phyloP scores from a whole-genome alignment of 768 basidiomycete species.

The Krasilnikovozyma curviuscula region DNA sequence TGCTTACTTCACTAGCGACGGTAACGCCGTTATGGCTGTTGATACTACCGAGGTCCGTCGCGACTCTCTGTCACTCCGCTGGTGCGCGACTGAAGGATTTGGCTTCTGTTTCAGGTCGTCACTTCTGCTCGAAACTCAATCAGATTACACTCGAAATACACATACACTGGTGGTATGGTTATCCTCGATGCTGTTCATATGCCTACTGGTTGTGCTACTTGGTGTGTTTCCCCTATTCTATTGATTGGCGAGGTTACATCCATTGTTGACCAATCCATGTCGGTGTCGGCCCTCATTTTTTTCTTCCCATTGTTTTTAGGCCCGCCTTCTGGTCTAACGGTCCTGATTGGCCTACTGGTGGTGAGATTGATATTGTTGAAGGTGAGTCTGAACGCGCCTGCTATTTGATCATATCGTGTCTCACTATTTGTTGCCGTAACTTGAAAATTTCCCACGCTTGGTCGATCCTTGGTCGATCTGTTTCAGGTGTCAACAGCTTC shows the following conservation, averaged over 20 bases:
- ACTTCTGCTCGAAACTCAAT: slow-evolving; percentile 51
- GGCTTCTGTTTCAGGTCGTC: slow-evolving; percentile 30
- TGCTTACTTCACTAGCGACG: slow-evolving; percentile 43
- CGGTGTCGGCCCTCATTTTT: background rate
- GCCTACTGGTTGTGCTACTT: slow-evolving; percentile 74
- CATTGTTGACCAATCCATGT: background rate
- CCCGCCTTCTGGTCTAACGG: slow-evolving; percentile 38
- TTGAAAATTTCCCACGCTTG: too few species aligned
- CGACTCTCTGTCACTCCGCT: background rate
- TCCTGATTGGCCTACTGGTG: slow-evolving; percentile 25
- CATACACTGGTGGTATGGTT: slow-evolving; percentile 42
- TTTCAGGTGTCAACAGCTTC: slow-evolving; percentile 1
- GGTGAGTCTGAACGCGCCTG: too few species aligned
- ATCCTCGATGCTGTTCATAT: slow-evolving; percentile 70
- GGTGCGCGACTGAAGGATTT: background rate
- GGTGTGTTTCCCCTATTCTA: slow-evolving; percentile 33
- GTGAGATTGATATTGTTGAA: slow-evolving; percentile 12
- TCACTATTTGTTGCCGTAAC: too few species aligned
- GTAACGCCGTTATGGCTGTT: slow-evolving; percentile 70
- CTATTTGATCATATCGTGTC: too few species aligned
- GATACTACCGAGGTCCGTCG: slow-evolving; percentile 42
- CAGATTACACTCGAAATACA: slow-evolving; percentile 45
- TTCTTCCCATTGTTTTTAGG: slow-evolving; percentile 1
- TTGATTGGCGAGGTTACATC: background rate
- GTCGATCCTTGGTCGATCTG: too few species aligned